Conservation (phyloP, 139 green algal genomes). For the Ettlia oleoabundans region DNA sequence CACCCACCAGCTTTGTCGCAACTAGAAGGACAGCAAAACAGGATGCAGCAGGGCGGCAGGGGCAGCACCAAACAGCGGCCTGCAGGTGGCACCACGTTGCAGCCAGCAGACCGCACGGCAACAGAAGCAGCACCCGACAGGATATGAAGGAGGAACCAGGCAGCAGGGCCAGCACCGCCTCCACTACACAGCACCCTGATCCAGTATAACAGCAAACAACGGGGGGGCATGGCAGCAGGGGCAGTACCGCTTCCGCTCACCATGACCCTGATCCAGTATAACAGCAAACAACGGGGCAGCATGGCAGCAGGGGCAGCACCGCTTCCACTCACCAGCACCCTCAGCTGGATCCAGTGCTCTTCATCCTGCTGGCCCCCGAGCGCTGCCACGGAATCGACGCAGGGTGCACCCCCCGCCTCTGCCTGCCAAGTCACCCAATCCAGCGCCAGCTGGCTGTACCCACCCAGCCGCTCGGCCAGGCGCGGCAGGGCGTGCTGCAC, state of each 20-base stretch:
- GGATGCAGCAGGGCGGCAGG: no score
- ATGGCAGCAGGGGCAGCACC: no score
- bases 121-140: no score
- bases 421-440: slow-evolving; percentile 9
- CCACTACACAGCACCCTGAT: background rate
- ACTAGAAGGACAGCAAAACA: no score
- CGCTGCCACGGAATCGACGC: background rate
- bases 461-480: slow-evolving; percentile 5
- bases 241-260: background rate
- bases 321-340: slow-evolving; percentile 21
- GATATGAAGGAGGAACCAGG: no score
- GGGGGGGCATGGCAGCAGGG: no score
- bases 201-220: no score
- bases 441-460: slow-evolving; percentile 14
- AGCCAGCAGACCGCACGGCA: no score
- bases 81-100: no score
- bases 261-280: background rate
- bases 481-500: slow-evolving; percentile 12
- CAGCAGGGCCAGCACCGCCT: no score
- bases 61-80: no score
- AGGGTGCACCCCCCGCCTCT: background rate
- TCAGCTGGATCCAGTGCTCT: slow-evolving; percentile 13
- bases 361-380: background rate
- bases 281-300: background rate
- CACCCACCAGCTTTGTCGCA: no score